A percentile compares a stretch with the other conserved stretches of the same genome.
These are phyloP conservation scores for Hypoxylon sp. DNA, from an alignment of 2,329 filamentous ascomycete species.

Conservation along the genomic window DNA sequence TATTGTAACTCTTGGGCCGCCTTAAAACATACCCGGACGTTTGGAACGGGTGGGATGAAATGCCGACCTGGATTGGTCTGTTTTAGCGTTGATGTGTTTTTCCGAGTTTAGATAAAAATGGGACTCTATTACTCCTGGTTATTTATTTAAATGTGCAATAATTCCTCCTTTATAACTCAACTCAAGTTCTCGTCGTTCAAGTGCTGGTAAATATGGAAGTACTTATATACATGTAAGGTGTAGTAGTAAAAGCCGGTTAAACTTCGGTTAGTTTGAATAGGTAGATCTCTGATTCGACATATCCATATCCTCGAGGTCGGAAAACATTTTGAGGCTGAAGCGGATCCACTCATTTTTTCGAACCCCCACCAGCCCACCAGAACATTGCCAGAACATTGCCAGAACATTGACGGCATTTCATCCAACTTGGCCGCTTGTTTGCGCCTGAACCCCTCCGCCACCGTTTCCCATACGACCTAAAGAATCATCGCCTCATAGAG, in stretches of 20 bases:
- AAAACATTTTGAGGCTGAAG: slow-evolving; percentile 35
- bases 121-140: not conserved
- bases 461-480: slow-evolving; percentile 18
- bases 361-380: slow-evolving; percentile 38
- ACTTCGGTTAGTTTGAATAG: slow-evolving; percentile 2
- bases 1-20: slow-evolving; percentile 24
- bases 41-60: slow-evolving; percentile 8
- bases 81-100: slow-evolving; percentile 10
- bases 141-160: slow-evolving; percentile 4
- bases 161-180: not conserved
- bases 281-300: not conserved
- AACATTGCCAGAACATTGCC: no score
- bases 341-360: slow-evolving; percentile 25
- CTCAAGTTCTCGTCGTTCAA: not conserved
- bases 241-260: not conserved
- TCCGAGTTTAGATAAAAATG: slow-evolving; percentile 12
- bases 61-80: slow-evolving; percentile 7
- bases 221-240: not conserved
- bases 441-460: slow-evolving; percentile 42
- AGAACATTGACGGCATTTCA: slow-evolving; percentile 32
- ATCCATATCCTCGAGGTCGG: slow-evolving; percentile 31
- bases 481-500: slow-evolving; percentile 10
- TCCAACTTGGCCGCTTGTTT: slow-evolving; percentile 30
- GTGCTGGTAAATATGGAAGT: not conserved
- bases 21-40: slow-evolving; percentile 2